A percentile compares a stretch with the other conserved stretches of the same genome.
phyloP scores from a whole-genome alignment of 2,329 filamentous ascomycete genomes.

The Xylariaceae sp. region DNA sequence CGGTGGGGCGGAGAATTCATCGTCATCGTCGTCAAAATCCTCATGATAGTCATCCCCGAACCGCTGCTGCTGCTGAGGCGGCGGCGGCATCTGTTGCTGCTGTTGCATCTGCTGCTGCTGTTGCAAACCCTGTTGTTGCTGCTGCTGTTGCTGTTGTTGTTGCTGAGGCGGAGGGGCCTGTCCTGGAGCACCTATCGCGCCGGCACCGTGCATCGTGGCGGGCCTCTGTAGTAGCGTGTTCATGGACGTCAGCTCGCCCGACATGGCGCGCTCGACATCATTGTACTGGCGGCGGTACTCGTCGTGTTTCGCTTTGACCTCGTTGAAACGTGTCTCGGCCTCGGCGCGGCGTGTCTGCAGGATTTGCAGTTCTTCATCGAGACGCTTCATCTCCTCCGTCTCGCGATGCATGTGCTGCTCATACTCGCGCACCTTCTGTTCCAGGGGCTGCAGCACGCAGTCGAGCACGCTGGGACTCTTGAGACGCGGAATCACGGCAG shows the following conservation, averaged over 20 bases:
- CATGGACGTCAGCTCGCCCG: conserved; percentile 33
- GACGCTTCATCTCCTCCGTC: conserved; percentile 37
- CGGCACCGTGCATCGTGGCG: conserved; percentile 16
- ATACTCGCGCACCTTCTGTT: conserved; percentile 43
- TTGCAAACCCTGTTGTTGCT: background rate
- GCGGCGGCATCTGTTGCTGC: background rate
- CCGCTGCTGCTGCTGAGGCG: conserved; percentile 3
- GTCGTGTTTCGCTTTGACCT: conserved; percentile 41
- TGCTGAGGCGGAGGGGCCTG: background rate
- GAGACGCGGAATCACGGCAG: conserved; percentile 36
- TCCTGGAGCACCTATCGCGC: background rate
- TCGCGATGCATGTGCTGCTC: conserved; percentile 38
- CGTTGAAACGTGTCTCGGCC: conserved; percentile 39
- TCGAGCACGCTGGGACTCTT: conserved; percentile 41
- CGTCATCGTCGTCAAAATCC: conserved; percentile 19
- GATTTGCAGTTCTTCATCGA: conserved; percentile 40
- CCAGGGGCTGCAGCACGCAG: conserved; percentile 42
- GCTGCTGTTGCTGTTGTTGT: background rate
- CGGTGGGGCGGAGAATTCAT: conserved; percentile 24
- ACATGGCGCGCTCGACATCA: conserved; percentile 39
- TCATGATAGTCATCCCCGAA: conserved; percentile 13
- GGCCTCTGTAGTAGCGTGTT: conserved; percentile 15
- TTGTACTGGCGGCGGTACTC: conserved; percentile 40
- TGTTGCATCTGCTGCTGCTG: conserved; percentile 3
- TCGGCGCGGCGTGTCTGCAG: conserved; percentile 39